These are phyloP conservation scores for Fusarium nanum DNA, from an alignment of 2,329 filamentous ascomycete genomes.

Conservation along the genomic window DNA sequence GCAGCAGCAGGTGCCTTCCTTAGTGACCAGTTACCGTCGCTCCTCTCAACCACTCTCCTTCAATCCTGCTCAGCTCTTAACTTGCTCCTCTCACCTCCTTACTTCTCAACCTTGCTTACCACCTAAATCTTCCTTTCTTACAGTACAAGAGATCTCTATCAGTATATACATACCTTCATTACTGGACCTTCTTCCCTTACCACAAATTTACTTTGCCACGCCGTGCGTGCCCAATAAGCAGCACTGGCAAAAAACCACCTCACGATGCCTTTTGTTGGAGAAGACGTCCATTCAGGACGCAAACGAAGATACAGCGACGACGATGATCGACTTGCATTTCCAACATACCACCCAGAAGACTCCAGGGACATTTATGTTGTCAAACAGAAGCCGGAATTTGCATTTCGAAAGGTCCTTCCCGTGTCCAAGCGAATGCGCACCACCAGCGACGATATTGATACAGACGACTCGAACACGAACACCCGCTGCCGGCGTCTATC, in stretches of 20 bases:
- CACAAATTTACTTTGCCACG: conserved; percentile 3
- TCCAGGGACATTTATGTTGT: conserved; percentile 45
- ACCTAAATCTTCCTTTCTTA: neutral
- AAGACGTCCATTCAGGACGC: conserved; percentile 49
- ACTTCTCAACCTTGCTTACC: neutral
- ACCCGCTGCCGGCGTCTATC: conserved; percentile 46
- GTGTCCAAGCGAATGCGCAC: conserved; percentile 50
- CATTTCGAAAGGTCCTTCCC: conserved; percentile 49
- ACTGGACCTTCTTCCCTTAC: neutral
- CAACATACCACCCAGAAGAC: conserved; percentile 44
- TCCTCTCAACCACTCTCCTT: conserved; percentile 26
- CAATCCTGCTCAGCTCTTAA: conserved; percentile 8
- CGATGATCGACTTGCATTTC: conserved; percentile 41
- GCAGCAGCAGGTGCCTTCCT: conserved; percentile 29
- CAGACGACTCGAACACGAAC: conserved; percentile 24
- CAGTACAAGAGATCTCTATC: no score
- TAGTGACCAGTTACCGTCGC: conserved; percentile 27
- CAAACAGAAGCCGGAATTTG: conserved; percentile 41
- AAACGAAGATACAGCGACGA: conserved; percentile 52
- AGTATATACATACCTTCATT: neutral
- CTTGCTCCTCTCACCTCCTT: conserved; percentile 19
- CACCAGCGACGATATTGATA: conserved; percentile 38
- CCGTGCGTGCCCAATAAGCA: conserved; percentile 29
- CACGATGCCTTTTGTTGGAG: conserved; percentile 53
- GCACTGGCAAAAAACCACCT: conserved; percentile 28